These are phyloP conservation scores for Globisporangium megalacanthum DNA, from an alignment of 352 stramenopile species.

Conservation along the genomic window DNA sequence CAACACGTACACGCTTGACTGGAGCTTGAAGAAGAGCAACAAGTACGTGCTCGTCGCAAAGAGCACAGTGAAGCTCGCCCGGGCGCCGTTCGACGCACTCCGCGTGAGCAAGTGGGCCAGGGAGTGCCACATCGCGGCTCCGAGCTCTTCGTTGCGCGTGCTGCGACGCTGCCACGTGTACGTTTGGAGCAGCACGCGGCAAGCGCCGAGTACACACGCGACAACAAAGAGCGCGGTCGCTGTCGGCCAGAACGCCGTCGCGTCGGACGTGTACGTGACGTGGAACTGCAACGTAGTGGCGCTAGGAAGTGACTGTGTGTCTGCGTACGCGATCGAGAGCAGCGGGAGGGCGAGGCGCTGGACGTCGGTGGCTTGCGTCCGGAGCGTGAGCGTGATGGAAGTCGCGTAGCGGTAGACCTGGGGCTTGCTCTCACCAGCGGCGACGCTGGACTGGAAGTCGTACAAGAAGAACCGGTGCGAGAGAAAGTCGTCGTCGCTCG, in stretches of 20 bases:
- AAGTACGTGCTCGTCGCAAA: constrained; percentile 85
- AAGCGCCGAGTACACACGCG: constrained; percentile 43
- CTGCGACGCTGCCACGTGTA: constrained; percentile 87
- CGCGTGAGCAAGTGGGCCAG: constrained; percentile 34
- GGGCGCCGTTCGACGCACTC: constrained; percentile 34
- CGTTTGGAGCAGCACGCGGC: constrained; percentile 62
- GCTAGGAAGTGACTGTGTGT: constrained; percentile 28
- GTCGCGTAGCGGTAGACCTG: constrained; percentile 70
- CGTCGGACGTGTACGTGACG: constrained; percentile 86
- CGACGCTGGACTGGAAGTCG: constrained; percentile 72
- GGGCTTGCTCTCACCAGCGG: constrained; percentile 32
- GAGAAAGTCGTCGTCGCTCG: constrained; percentile 81
- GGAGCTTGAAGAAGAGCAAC: constrained; percentile 94
- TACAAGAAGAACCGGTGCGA: constrained; percentile 91
- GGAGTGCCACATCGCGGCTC: constrained; percentile 41
- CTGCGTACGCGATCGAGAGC: constrained; percentile 76
- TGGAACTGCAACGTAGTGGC: constrained; percentile 50
- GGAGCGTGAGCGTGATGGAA: constrained; percentile 58
- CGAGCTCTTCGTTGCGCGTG: constrained; percentile 60
- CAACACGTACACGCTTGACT: constrained; percentile 84
- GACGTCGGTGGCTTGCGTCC: constrained; percentile 36
- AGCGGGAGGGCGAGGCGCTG: constrained; percentile 61
- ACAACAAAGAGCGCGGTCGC: constrained; percentile 70
- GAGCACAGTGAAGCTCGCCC: constrained; percentile 47
- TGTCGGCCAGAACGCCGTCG: constrained; percentile 66